phyloP scores from a whole-genome alignment of 805 yeast species.

The Sugiyamaella americana region DNA sequence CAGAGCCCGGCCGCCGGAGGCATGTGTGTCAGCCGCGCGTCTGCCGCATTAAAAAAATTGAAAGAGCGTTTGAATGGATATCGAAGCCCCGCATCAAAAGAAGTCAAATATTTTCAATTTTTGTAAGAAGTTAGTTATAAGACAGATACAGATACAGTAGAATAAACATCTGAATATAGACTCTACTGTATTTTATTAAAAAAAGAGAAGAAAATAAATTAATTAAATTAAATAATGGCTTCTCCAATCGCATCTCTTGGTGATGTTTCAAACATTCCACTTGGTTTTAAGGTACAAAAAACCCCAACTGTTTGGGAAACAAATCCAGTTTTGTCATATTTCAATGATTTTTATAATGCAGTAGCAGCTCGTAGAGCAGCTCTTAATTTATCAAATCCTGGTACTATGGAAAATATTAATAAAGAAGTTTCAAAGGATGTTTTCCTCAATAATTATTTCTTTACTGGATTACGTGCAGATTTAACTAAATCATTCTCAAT shows the following conservation, averaged over 20 bases:
- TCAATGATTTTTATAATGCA: constrained; percentile 67
- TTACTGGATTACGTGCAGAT: constrained; percentile 95
- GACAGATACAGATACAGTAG: too few relatives aligned
- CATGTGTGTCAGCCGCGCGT: too few relatives aligned
- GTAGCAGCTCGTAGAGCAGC: constrained; percentile 74
- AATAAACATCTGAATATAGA: too few relatives aligned
- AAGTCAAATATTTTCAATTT: too few relatives aligned
- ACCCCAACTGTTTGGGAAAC: constrained; percentile 55
- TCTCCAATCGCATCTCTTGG: constrained; percentile 23
- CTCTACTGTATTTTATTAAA: too few relatives aligned
- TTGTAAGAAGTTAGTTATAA: too few relatives aligned
- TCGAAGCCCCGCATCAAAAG: too few relatives aligned
- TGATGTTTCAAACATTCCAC: constrained; percentile 22
- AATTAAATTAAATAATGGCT: too few relatives aligned
- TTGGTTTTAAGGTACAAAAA: constrained; percentile 10
- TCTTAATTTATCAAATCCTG: constrained; percentile 83
- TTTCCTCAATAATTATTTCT: constrained; percentile 79
- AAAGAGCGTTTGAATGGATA: too few relatives aligned
- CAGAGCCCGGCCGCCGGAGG: too few relatives aligned
- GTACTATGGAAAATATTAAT: constrained; percentile 86
- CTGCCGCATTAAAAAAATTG: too few relatives aligned
- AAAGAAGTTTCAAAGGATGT: constrained; percentile 94
- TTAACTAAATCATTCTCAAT: constrained; percentile 84
- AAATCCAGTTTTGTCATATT: constrained; percentile 74
- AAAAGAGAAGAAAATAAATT: too few relatives aligned